Evolutionary conservation across 2,329 filamentous ascomycete species (phyloP).

Genomic region (Chalaropsis thielavioides): DNA sequence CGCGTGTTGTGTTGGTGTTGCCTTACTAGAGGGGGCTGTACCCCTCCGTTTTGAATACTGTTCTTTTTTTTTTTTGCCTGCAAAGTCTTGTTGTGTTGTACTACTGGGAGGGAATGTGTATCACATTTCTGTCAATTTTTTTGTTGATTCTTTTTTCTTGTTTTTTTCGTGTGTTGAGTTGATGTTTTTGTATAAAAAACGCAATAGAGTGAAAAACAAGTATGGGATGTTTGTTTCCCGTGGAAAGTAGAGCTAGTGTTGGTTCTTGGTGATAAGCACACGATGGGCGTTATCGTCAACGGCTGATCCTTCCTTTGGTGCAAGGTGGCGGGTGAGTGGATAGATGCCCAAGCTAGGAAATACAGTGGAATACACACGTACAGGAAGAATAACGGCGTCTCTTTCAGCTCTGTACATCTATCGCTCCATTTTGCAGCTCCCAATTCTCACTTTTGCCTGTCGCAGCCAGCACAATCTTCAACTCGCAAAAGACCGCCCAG

Average conservation of each 20-base stretch:
- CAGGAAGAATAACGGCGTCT: too few species aligned
- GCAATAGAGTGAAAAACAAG: background rate
- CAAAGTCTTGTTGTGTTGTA: background rate
- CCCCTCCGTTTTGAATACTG: background rate
- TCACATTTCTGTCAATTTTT: background rate
- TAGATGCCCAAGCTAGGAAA: background rate
- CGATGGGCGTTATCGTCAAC: background rate
- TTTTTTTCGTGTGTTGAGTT: background rate
- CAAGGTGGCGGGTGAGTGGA: too few species aligned
- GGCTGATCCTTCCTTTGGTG: background rate
- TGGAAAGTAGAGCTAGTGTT: conserved; percentile 8
- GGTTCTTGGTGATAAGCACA: background rate
- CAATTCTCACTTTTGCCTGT: background rate
- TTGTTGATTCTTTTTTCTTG: background rate
- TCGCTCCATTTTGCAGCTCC: background rate
- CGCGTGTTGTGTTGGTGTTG: background rate
- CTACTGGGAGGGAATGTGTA: background rate
- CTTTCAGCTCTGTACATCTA: too few species aligned
- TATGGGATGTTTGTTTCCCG: conserved; percentile 10
- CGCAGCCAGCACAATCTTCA: background rate
- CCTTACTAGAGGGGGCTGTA: background rate
- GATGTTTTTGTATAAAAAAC: background rate
- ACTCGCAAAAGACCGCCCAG: background rate
- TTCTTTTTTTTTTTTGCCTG: background rate
- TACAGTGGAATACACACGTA: too few species aligned